Percentiles rank a stretch among this genome's conserved stretches.
Evolutionary conservation across 768 basidiomycete species (phyloP).

Genomic region (Leucocoprinus sp.): DNA sequence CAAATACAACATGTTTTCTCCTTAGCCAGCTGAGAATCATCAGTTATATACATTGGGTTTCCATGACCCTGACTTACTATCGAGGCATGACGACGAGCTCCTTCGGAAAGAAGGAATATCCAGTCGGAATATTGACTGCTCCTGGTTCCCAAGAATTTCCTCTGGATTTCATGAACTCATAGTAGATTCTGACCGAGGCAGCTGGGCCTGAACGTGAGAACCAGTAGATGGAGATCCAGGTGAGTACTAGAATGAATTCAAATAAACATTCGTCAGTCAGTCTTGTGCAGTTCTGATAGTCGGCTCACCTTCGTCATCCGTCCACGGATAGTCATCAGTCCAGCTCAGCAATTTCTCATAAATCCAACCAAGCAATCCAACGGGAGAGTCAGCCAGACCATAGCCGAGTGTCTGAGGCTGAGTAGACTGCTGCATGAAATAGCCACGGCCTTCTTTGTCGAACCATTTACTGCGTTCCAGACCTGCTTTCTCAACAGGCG

Average conservation of each 20-base stretch:
- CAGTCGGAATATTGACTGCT: constrained; percentile 32
- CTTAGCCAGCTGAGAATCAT: constrained; percentile 31
- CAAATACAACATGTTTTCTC: constrained; percentile 33
- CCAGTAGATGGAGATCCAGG: constrained; percentile 52
- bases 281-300: background rate
- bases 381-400: constrained; percentile 47
- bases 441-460: constrained; percentile 25
- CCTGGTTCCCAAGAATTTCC: constrained; percentile 5
- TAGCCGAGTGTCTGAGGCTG: constrained; percentile 50
- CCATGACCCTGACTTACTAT: constrained; percentile 18
- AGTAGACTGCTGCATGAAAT: constrained; percentile 32
- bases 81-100: constrained; percentile 28
- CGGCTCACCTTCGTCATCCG: constrained; percentile 42
- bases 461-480: constrained; percentile 23
- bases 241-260: constrained; percentile 30
- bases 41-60: background rate
- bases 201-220: constrained; percentile 53
- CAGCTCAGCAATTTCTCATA: constrained; percentile 40
- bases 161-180: constrained; percentile 28
- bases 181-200: constrained; percentile 52
- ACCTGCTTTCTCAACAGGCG: constrained; percentile 25
- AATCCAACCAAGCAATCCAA: constrained; percentile 45
- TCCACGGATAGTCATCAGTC: constrained; percentile 46
- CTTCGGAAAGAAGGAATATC: constrained; percentile 44
- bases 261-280: background rate